Base-by-base conservation (phyloP, 495 filamentous ascomycete genomes). In the Penicillium pulvis region DNA sequence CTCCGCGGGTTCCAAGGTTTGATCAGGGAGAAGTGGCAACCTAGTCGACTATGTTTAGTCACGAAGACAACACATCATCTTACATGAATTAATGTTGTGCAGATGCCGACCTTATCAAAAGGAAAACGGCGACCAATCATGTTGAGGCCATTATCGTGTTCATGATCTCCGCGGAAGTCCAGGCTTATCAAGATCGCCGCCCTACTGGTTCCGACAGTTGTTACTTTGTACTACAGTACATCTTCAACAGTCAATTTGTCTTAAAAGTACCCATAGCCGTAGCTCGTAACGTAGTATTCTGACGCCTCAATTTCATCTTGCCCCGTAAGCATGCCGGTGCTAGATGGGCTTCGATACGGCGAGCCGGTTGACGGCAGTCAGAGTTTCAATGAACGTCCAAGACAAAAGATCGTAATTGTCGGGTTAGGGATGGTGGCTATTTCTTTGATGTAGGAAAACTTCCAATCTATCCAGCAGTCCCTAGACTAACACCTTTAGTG, bases 371-470 rank as follows among this genome's bases (percentile, higher is more conserved):
- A 68, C 55, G 63, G 57, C 61, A 67, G 61, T 43, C 50, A 61
- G 20, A 58, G 56, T 14, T 45, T 55, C 42, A 48, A 52, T 49
- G 19, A 46, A n/a, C 30, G 47, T 53, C 41, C 44, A 35, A 54
- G 87, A 52, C 90, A 91, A 63, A 87, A 80, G 65, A 78, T 97
- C 35, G 91, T 97, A 1, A 84, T 98, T 33, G 91, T 96, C 26
- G 93, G 93, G 9, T 73, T 98, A 73, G 93, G 93, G 10, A 98
- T 98, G 93, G 93, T 98, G 42, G 93, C 92, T 23, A 90, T 97
- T 55, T 86, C 90, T 46, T 93, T 97, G 71, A 96, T 97, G 91
- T 94, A 30, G 16, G 16, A 2, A 23, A 28, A 0, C n/a, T 16
- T 39, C 31, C 7, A 3, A 0, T 31, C 20, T 16, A 8, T 39